Base-by-base conservation (phyloP, 805 yeast species). In the Kodamaea restingae region DNA sequence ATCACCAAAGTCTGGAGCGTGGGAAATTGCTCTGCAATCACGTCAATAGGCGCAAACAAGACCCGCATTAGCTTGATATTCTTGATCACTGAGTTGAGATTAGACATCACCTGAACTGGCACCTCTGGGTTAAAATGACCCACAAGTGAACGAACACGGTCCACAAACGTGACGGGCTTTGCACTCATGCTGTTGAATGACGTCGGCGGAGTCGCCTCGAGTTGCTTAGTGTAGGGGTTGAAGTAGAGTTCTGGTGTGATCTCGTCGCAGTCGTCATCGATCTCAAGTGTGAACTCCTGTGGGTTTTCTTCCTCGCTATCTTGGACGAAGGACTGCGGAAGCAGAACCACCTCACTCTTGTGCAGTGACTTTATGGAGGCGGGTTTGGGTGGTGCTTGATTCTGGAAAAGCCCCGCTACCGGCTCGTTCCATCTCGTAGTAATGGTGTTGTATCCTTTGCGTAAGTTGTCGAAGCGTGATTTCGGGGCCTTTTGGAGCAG, bases 21-120 rank as follows among this genome's bases (percentile, higher is more conserved):
- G 3, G 73, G 73, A 33, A 68, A 63, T 18, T 52, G 42, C 32
- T 61, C 63, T 1, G 60, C 65, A 11, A 68, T 53, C 4, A 59
- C 54, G 38, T 67, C 73, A 26, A 68, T 65, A 10, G 71, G 71
- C 5, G 70, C 58, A 48, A 67, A 67, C 4, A 67, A 42, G 4
- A 62, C 52, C 38, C 51, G 52, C 70, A 68, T 61, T 18, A 67
- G 29, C 41, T 52, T 54, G 24, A 68, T 59, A 38, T 53, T 52
- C 44, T 65, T 67, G 37, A 67, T 60, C 34, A 64, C 47, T 18
- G 48, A 34, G 45, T 58, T 60, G 28, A 68, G 43, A 38, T 62
- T 63, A 21, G 65, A 59, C 8, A 61, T 54, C 15, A 60, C 47
- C 3, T 46, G 36, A n/a, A 49, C 44, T 4, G 63, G 54, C 3